phyloP scores from a whole-genome alignment of 1,139 yeast species.

The Zhuliangozyma blackwelliae region DNA sequence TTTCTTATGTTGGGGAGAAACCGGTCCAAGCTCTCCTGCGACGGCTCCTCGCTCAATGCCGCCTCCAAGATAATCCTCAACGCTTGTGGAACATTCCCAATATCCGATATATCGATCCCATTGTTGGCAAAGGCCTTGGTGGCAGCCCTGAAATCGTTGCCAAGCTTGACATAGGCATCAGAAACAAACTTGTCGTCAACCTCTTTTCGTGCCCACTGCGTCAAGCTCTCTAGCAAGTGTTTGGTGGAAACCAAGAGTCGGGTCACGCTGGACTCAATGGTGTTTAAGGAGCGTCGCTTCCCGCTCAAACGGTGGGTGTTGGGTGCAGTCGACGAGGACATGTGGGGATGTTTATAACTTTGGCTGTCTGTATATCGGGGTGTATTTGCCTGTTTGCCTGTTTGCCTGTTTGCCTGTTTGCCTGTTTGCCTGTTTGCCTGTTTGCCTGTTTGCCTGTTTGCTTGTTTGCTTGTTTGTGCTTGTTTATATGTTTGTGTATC shows the following conservation, averaged over 20 bases:
- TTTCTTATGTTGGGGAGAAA: slow-evolving; percentile 84
- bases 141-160: slow-evolving; percentile 89
- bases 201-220: slow-evolving; percentile 83
- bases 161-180: slow-evolving; percentile 85
- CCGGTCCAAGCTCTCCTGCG: slow-evolving; percentile 75
- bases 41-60: slow-evolving; percentile 81
- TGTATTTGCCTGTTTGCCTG: no score
- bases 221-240: slow-evolving; percentile 75
- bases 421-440: no score
- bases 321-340: background rate
- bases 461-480: no score
- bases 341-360: no score
- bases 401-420: no score
- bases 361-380: no score
- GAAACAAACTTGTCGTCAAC: slow-evolving; percentile 84
- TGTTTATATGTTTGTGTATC: no score
- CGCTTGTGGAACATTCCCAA: slow-evolving; percentile 42
- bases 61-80: slow-evolving; percentile 72
- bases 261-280: slow-evolving; percentile 82
- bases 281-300: slow-evolving; percentile 43
- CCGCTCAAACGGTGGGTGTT: slow-evolving; percentile 3
- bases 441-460: no score
- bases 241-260: slow-evolving; percentile 83
- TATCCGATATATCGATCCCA: slow-evolving; percentile 41
- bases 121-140: slow-evolving; percentile 48